A percentile compares a stretch with the other conserved stretches of the same genome.
Conservation (phyloP, 305 asterid species). For the Fraxinus dipetala region DNA sequence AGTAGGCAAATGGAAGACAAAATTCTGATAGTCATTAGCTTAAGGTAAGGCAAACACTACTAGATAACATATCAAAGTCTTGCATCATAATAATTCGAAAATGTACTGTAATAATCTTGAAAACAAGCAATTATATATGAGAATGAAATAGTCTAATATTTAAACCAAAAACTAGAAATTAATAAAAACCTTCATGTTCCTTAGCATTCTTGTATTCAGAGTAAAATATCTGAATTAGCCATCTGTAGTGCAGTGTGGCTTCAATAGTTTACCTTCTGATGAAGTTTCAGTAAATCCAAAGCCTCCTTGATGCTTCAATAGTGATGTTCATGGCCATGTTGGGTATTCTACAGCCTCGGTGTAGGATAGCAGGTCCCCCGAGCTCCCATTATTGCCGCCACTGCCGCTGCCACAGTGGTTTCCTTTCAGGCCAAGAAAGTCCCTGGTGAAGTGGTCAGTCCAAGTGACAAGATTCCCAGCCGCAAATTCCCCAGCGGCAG, state of each 20-base stretch:
- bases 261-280: conserved; percentile 61
- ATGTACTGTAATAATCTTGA: neutral
- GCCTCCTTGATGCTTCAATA: conserved; percentile 49
- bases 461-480: conserved; percentile 33
- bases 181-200: neutral
- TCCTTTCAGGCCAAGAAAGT: conserved; percentile 68
- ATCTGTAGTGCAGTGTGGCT: neutral
- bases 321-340: conserved; percentile 38
- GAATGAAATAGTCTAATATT: neutral
- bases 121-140: neutral
- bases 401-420: conserved; percentile 32
- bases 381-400: conserved; percentile 13
- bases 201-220: too few relatives aligned
- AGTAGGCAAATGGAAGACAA: neutral
- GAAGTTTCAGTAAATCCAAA: conserved; percentile 51
- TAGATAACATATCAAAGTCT: conserved; percentile 3
- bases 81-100: conserved; percentile 1
- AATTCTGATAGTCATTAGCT: neutral
- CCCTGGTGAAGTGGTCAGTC: conserved; percentile 62
- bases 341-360: conserved; percentile 42
- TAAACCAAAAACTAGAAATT: neutral
- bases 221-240: neutral
- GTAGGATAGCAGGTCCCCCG: conserved; percentile 42
- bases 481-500: too few relatives aligned
- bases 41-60: neutral